Evolutionary conservation across 106 monocot species (phyloP).

Genomic region (Dioscorea alata): DNA sequence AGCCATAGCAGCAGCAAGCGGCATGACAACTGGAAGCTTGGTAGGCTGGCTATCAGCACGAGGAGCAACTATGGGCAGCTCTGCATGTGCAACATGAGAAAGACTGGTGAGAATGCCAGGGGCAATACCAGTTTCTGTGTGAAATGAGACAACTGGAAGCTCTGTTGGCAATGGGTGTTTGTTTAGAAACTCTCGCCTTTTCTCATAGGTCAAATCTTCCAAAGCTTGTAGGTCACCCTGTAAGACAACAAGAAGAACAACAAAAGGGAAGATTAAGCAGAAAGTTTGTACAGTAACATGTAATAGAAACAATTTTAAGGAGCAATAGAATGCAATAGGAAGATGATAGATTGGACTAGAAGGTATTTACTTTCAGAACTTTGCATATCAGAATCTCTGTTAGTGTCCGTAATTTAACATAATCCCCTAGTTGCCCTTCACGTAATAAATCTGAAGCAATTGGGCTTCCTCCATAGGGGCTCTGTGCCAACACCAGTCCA

Average conservation of each 20-base stretch:
- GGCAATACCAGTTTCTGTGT: slow-evolving; percentile 64
- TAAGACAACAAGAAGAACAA: neutral
- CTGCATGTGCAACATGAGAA: slow-evolving; percentile 72
- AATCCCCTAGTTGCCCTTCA: slow-evolving; percentile 92
- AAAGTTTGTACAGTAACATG: too few species aligned
- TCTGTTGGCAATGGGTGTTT: slow-evolving; percentile 59
- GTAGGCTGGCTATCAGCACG: slow-evolving; percentile 25
- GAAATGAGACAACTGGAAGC: slow-evolving; percentile 73
- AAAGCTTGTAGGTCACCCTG: slow-evolving; percentile 72
- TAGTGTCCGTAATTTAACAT: slow-evolving; percentile 63
- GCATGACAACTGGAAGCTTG: slow-evolving; percentile 73
- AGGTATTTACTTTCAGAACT: slow-evolving; percentile 67
- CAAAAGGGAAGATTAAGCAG: neutral
- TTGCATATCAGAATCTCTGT: slow-evolving; percentile 83
- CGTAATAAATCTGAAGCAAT: slow-evolving; percentile 92
- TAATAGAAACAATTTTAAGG: neutral
- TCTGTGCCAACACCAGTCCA: slow-evolving; percentile 81
- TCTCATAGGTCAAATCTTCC: slow-evolving; percentile 77
- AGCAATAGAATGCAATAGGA: neutral
- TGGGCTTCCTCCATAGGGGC: slow-evolving; percentile 94
- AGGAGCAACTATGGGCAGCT: slow-evolving; percentile 38
- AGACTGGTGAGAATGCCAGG: slow-evolving; percentile 48
- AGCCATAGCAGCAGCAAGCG: slow-evolving; percentile 69
- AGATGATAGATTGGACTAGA: neutral
- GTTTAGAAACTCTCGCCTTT: slow-evolving; percentile 47